Conservation (phyloP, 1,139 yeast genomes). For the Petasospora fabianii region DNA sequence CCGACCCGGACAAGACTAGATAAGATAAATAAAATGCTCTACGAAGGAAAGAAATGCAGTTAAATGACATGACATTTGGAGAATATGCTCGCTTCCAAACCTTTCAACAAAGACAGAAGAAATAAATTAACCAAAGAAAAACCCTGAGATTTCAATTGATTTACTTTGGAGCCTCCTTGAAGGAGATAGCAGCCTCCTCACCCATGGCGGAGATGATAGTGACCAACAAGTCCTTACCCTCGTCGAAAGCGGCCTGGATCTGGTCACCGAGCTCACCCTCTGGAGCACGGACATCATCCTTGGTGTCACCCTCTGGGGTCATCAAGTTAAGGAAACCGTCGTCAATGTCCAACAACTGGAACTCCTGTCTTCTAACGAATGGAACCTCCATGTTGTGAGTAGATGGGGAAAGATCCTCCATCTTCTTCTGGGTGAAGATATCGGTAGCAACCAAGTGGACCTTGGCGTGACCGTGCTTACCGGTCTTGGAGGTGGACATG, state of each 20-base stretch:
- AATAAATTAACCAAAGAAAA: slow-evolving; percentile 4
- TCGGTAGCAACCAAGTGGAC: slow-evolving; percentile 99
- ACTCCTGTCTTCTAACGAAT: slow-evolving; percentile 92
- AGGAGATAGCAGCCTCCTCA: slow-evolving; percentile 97
- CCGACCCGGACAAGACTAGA: background rate
- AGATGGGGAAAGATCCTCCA: slow-evolving; percentile 99
- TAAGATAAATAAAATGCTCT: background rate
- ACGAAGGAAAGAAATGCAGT: background rate
- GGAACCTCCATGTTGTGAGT: slow-evolving; percentile 99
- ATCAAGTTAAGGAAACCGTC: slow-evolving; percentile 97
- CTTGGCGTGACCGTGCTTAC: slow-evolving; percentile 99
- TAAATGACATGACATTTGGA: slow-evolving; percentile 8
- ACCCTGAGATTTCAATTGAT: background rate
- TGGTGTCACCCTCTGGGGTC: slow-evolving; percentile 97
- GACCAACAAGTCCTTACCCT: slow-evolving; percentile 94
- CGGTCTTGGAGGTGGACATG: slow-evolving; percentile 99
- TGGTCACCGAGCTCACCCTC: slow-evolving; percentile 96
- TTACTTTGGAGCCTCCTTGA: slow-evolving; percentile 92
- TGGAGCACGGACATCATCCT: slow-evolving; percentile 98
- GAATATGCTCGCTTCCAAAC: background rate
- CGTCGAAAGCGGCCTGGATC: slow-evolving; percentile 90
- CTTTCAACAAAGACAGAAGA: background rate
- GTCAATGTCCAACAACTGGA: slow-evolving; percentile 95
- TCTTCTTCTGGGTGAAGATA: slow-evolving; percentile 98
- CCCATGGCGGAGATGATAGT: slow-evolving; percentile 98